A percentile compares a stretch with the other conserved stretches of the same genome.
Evolutionary conservation across 192 early-diverging fungal species (phyloP).

Genomic region (Geosiphon pyriformis): DNA sequence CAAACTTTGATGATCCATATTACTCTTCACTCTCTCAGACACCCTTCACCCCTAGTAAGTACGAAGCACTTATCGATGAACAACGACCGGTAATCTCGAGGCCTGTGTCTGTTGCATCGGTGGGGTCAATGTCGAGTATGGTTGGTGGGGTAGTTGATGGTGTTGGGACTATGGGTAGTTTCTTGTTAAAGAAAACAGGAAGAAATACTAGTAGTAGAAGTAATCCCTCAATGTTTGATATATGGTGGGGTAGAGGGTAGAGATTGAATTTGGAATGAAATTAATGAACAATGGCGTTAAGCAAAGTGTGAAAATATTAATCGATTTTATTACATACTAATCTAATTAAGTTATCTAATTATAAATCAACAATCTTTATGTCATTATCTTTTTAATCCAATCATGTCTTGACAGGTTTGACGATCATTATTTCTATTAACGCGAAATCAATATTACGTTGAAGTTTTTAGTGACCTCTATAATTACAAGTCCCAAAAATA

Average conservation of each 20-base stretch:
- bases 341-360: too few species aligned
- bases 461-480: too few species aligned
- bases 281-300: too few species aligned
- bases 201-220: slow-evolving; percentile 29
- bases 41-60: slow-evolving; percentile 29
- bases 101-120: slow-evolving; percentile 34
- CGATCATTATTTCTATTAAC: not conserved
- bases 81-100: slow-evolving; percentile 28
- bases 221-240: slow-evolving; percentile 18
- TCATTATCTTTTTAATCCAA: too few species aligned
- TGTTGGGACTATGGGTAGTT: slow-evolving; percentile 37
- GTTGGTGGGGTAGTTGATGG: slow-evolving; percentile 43
- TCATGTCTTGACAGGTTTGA: not conserved
- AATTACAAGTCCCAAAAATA: too few species aligned
- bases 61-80: slow-evolving; percentile 34
- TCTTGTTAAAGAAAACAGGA: slow-evolving; percentile 34
- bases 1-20: slow-evolving; percentile 33
- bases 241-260: slow-evolving; percentile 21
- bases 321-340: too few species aligned
- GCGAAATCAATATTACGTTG: too few species aligned
- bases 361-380: too few species aligned
- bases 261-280: too few species aligned
- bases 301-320: too few species aligned
- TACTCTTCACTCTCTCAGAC: slow-evolving; percentile 32
- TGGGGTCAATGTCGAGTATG: slow-evolving; percentile 35